Evolutionary conservation across 2,329 filamentous ascomycete species (phyloP).

Genomic region (Fusarium pininemorale): DNA sequence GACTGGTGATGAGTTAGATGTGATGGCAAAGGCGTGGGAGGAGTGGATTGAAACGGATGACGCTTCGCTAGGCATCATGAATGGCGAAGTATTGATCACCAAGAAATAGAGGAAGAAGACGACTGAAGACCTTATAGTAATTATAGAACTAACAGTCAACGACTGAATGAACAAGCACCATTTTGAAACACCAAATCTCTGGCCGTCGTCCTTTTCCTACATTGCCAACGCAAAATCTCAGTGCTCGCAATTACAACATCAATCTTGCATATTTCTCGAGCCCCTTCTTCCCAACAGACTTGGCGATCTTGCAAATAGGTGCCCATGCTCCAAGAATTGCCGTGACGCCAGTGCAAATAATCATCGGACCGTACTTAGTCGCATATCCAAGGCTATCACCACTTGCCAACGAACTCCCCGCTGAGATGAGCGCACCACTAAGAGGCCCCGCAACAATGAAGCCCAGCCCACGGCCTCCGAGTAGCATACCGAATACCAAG

Average conservation of each 20-base stretch:
- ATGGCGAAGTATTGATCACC: slow-evolving; percentile 42
- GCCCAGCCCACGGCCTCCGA: slow-evolving; percentile 44
- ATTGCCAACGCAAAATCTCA: background rate
- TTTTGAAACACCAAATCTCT: background rate
- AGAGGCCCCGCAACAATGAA: slow-evolving; percentile 44
- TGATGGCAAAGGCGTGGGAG: slow-evolving; percentile 43
- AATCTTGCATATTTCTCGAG: slow-evolving; percentile 4
- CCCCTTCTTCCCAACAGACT: slow-evolving; percentile 2
- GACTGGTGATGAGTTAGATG: slow-evolving; percentile 39
- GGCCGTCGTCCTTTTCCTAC: no score
- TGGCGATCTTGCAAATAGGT: slow-evolving; percentile 53
- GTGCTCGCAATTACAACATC: slow-evolving; percentile 56
- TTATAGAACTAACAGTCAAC: background rate
- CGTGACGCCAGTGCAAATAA: slow-evolving; percentile 45
- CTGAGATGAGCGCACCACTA: slow-evolving; percentile 44
- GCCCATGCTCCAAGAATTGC: slow-evolving; percentile 46
- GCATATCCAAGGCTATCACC: slow-evolving; percentile 45
- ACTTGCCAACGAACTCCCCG: slow-evolving; percentile 26
- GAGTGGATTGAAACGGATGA: slow-evolving; percentile 41
- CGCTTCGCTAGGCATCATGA: slow-evolving; percentile 43
- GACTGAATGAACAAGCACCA: background rate
- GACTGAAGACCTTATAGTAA: background rate
- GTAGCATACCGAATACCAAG: slow-evolving; percentile 45
- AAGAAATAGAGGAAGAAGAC: slow-evolving; percentile 18
- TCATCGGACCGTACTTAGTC: slow-evolving; percentile 47